These are phyloP conservation scores for Paspalum notatum DNA, from an alignment of 176 grass and related monocot species.

Conservation along the genomic window DNA sequence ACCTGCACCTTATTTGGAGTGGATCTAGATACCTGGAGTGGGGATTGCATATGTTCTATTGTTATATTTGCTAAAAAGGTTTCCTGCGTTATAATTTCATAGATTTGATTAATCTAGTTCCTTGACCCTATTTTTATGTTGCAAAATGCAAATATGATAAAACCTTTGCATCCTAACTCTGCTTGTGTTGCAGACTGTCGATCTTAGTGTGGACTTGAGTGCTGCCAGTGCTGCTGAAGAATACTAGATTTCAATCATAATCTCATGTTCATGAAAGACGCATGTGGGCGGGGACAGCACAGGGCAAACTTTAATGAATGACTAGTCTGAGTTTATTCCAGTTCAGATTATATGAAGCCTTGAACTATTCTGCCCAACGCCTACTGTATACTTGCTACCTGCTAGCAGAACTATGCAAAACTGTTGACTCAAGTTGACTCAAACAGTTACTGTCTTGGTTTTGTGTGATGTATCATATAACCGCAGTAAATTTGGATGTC, in stretches of 20 bases:
- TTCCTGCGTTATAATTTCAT: not conserved
- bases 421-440: constrained; percentile 12
- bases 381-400: constrained; percentile 22
- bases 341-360: constrained; percentile 16
- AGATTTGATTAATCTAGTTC: not conserved
- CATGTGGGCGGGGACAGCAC: not conserved
- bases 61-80: not conserved
- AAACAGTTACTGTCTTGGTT: constrained; percentile 1
- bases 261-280: constrained; percentile 7
- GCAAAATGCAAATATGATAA: constrained; percentile 6
- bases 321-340: constrained; percentile 9
- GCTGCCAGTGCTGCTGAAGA: constrained; percentile 91
- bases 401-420: constrained; percentile 32
- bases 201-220: constrained; percentile 89
- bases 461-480: constrained; percentile 42
- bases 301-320: constrained; percentile 23
- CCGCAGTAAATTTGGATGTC: constrained; percentile 2
- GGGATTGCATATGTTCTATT: not conserved
- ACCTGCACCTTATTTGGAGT: not conserved
- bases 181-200: constrained; percentile 44
- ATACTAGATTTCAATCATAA: constrained; percentile 51
- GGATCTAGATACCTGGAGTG: not conserved
- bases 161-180: constrained; percentile 13
- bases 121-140: not conserved
- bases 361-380: not conserved